phyloP scores from a whole-genome alignment of 2,329 filamentous ascomycete species.

The Dothideomycetes sp. region DNA sequence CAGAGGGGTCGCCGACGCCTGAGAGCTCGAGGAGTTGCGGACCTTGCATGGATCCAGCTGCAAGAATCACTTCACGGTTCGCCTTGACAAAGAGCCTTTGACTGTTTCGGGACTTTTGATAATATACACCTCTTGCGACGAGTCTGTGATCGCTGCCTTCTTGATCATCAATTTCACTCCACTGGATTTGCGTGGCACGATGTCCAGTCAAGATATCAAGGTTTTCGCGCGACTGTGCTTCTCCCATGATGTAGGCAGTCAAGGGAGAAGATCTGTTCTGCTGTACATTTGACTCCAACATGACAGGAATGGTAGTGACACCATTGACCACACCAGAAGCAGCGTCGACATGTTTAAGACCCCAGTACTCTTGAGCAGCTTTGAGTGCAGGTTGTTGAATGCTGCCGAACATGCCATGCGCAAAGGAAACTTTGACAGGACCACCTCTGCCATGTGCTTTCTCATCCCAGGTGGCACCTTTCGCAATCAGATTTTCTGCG shows the following conservation, averaged over 20 bases:
- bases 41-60: slow-evolving; percentile 46
- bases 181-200: slow-evolving; percentile 20
- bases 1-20: slow-evolving; percentile 41
- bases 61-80: slow-evolving; percentile 45
- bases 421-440: slow-evolving; percentile 21
- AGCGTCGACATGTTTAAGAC: slow-evolving; percentile 16
- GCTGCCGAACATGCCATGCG: slow-evolving; percentile 19
- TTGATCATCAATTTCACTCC: slow-evolving; percentile 10
- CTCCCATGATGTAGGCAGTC: slow-evolving; percentile 20
- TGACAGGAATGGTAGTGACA: slow-evolving; percentile 21
- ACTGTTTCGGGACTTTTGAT: slow-evolving; percentile 16
- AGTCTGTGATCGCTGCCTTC: neutral
- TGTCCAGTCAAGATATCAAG: slow-evolving; percentile 21
- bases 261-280: slow-evolving; percentile 22
- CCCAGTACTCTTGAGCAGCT: slow-evolving; percentile 18
- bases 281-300: slow-evolving; percentile 17
- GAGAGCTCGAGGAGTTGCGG: slow-evolving; percentile 51
- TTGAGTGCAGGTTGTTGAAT: slow-evolving; percentile 20
- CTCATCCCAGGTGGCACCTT: slow-evolving; percentile 18
- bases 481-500: slow-evolving; percentile 13
- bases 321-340: slow-evolving; percentile 20
- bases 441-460: slow-evolving; percentile 17
- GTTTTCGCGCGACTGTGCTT: slow-evolving; percentile 19
- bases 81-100: slow-evolving; percentile 19
- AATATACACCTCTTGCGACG: slow-evolving; percentile 18